Conservation (phyloP, 2,329 filamentous ascomycete genomes). For the Trichoderma sp. region DNA sequence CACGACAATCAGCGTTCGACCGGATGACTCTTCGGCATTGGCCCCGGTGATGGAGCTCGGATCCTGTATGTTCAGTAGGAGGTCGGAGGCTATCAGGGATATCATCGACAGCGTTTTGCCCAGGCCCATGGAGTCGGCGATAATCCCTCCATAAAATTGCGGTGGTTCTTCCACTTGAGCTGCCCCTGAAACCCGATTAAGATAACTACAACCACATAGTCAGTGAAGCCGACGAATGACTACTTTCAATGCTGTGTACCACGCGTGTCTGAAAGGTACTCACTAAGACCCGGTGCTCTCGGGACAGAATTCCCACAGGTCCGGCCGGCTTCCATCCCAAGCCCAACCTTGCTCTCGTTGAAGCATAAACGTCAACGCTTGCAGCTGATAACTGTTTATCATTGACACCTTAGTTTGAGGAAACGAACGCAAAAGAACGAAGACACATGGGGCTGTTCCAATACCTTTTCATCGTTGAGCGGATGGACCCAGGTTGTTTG, state of each 20-base stretch:
- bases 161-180: constrained; percentile 39
- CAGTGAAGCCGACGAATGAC: background rate
- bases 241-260: background rate
- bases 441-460: background rate
- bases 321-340: constrained; percentile 33
- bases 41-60: background rate
- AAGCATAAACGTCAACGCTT: constrained; percentile 49
- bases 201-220: constrained; percentile 34
- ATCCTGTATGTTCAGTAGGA: background rate
- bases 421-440: background rate
- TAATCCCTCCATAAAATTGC: constrained; percentile 47
- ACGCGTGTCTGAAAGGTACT: background rate
- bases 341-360: constrained; percentile 44
- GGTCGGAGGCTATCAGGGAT: constrained; percentile 41
- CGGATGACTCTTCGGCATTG: background rate
- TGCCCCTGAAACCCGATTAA: constrained; percentile 40
- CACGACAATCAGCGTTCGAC: constrained; percentile 14
- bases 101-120: constrained; percentile 52
- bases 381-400: constrained; percentile 45
- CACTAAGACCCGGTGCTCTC: constrained; percentile 27
- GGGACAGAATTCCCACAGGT: constrained; percentile 41
- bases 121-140: constrained; percentile 52
- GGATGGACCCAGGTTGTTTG: constrained; percentile 2
- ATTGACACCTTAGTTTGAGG: background rate
- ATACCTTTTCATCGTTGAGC: background rate